Conservation (phyloP, 192 early-diverging fungal genomes). For the Rhizophagus prolifer region DNA sequence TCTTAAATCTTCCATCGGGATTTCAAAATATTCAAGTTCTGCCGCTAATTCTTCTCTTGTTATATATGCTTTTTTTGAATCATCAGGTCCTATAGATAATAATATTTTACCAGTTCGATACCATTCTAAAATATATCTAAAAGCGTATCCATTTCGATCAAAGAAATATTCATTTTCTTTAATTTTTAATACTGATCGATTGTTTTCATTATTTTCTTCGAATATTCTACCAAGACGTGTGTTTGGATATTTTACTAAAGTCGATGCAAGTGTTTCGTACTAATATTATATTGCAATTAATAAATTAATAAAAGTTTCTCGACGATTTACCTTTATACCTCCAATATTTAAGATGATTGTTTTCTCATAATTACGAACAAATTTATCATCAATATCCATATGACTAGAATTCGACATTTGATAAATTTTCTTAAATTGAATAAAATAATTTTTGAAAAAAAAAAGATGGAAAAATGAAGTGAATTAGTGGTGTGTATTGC, state of each 20-base stretch:
- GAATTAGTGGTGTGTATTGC: too few species aligned
- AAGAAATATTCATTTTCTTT: slow-evolving; percentile 20
- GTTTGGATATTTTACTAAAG: not conserved
- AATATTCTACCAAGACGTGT: slow-evolving; percentile 13
- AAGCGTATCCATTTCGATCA: slow-evolving; percentile 21
- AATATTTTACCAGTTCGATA: slow-evolving; percentile 13
- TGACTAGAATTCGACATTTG: not conserved
- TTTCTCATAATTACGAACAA: not conserved
- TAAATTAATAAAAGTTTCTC: too few species aligned
- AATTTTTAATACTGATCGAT: not conserved
- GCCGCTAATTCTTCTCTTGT: not conserved
- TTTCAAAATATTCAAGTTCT: slow-evolving; percentile 2
- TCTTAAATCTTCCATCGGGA: not conserved
- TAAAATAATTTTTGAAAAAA: too few species aligned
- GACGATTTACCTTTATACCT: not conserved
- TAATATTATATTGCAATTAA: not conserved
- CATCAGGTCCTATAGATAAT: not conserved
- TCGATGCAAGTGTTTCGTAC: not conserved
- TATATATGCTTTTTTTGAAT: not conserved
- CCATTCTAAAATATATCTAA: slow-evolving; percentile 10
- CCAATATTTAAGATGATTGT: not conserved
- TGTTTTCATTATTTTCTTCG: not conserved
- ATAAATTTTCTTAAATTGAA: too few species aligned
- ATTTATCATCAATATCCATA: not conserved
- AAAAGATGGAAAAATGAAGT: too few species aligned